Conservation (phyloP, 2,329 filamentous ascomycete species). For the Cercospora nicotianae region DNA sequence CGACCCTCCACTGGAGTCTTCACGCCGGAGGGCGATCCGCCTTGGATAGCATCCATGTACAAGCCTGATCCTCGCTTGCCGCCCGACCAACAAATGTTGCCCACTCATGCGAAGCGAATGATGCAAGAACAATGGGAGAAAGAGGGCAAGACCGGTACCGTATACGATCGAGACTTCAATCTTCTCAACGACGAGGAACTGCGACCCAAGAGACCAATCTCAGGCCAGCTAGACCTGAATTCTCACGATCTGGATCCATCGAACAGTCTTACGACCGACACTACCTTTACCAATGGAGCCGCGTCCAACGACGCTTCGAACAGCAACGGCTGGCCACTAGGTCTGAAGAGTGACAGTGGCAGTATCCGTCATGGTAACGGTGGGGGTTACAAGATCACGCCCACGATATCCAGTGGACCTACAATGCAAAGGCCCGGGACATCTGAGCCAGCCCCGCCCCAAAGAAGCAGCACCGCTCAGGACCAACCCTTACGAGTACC, state of each 20-base stretch:
- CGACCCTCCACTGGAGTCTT: slow-evolving; percentile 61
- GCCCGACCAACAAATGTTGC: slow-evolving; percentile 91
- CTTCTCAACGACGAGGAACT: slow-evolving; percentile 68
- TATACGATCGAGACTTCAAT: slow-evolving; percentile 85
- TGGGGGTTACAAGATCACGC: slow-evolving; percentile 51
- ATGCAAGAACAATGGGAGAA: slow-evolving; percentile 95
- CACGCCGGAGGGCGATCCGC: slow-evolving; percentile 85
- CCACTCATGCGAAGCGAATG: slow-evolving; percentile 85
- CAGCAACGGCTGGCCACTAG: slow-evolving; percentile 33
- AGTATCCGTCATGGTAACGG: slow-evolving; percentile 43
- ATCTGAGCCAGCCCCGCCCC: slow-evolving; percentile 20
- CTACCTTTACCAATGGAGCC: slow-evolving; percentile 19
- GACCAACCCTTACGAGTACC: slow-evolving; percentile 54
- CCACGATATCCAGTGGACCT: slow-evolving; percentile 40
- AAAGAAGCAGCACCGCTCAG: slow-evolving; percentile 37
- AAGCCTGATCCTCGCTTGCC: slow-evolving; percentile 92
- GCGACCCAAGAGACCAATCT: slow-evolving; percentile 45
- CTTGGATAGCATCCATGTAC: slow-evolving; percentile 93
- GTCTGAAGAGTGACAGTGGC: slow-evolving; percentile 31
- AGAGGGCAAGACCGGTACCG: slow-evolving; percentile 79
- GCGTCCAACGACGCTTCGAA: slow-evolving; percentile 10
- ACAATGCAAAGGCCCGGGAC: slow-evolving; percentile 25
- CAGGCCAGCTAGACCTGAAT: slow-evolving; percentile 13
- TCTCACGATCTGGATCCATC: slow-evolving; percentile 6
- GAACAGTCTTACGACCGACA: background rate